Base-by-base conservation (phyloP, 1,284 basidiomycete species). In the Rhodofomes roseus region DNA sequence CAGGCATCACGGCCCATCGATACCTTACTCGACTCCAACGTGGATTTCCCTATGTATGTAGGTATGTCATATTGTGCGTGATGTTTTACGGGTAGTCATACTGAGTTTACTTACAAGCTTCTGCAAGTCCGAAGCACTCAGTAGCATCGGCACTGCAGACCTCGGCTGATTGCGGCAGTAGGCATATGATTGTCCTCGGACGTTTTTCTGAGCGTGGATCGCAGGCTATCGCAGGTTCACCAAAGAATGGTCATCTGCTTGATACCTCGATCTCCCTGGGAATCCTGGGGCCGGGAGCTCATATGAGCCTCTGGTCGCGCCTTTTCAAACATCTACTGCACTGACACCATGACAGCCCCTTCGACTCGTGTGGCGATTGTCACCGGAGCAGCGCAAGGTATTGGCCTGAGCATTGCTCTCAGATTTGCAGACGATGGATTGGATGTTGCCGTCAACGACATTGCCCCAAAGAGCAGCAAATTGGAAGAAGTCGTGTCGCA, bases 391-490 rank as follows among this genome's bases (percentile, higher is more conserved):
- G 57, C 60, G 9, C 60, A 61, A 41, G 60, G 60, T 0, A 29
- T 61, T 11, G 60, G 60, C 4, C 18, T 53, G 48, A 54, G 50
- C 41, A 63, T 68, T 20, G 65, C 63, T 25, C 59, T 65, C 7
- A 57, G 63, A 18, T 57, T 69, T 4, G 64, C 68, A 16, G 57
- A 61, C 23, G 66, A 69, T 41, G 68, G 67, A n/a, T 60, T 67
- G 23, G 65, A 62, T 40, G 66, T 69, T 23, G 67, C 65, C 12
- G 56, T 69, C 31, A 65, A 65, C 61, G 68, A 70, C 57, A 60
- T 68, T 16, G 43, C 41, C 9, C 39, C 57, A 6, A 65, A 63
- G 37, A 36, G 18, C 16, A 60, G 58, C 31, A 46, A 55, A 34
- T 56, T 66, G 1, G 31, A 58, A 16, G 31, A 37, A 5, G 60